Evolutionary conservation across 306 rosid genomes (phyloP), one percentile per base, ranked within the genome.

Genomic region (Hippophae rhamnoides): DNA sequence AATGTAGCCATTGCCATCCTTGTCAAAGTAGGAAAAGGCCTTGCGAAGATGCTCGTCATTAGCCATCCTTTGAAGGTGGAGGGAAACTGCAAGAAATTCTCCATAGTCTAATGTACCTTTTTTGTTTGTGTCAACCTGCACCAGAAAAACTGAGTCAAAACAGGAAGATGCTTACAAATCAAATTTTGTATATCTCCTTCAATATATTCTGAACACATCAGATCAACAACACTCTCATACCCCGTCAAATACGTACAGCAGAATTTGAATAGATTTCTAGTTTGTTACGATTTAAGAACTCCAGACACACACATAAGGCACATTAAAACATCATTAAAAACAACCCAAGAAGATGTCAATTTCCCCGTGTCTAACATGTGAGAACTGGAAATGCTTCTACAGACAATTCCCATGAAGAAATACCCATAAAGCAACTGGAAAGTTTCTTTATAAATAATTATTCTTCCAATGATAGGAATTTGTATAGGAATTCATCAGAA

Each of bases 11-110:
- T 88, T 82, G 54, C 85, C 83, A 10, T 92, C 89, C 73, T 84
- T 88, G 76, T 92, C 99, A 56, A 92, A 92, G 72, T 86, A 92
- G 65, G 96, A 88, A 82, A 92, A 92, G 62, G 99, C 99, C 72
- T 84, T 92, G 62, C 64, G 96, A 61, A 92, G 85, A 81, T 92
- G 99, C 69, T 92, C 99, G 44, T 92, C 99, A 31, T 85, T 92
- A 57, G 95, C 99, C 88, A 92, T 84, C 77, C 89, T 78, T 69
- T 78, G 90, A 66, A 92, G 78, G 75, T 92, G 96, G 66, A 92
- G 96, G 60, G 81, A 82, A 63, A 92, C 68, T 9, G 99, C 99
- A 64, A 86, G 81, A 78, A 92, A 92, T 75, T 88, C 99, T 53
- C 95, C 99, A 0, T 72, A 88, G 77, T 92, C 96, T 63, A 92